These are phyloP conservation scores for Podila horticola DNA, from an alignment of 192 early-diverging fungal genomes.

Conservation along the genomic window DNA sequence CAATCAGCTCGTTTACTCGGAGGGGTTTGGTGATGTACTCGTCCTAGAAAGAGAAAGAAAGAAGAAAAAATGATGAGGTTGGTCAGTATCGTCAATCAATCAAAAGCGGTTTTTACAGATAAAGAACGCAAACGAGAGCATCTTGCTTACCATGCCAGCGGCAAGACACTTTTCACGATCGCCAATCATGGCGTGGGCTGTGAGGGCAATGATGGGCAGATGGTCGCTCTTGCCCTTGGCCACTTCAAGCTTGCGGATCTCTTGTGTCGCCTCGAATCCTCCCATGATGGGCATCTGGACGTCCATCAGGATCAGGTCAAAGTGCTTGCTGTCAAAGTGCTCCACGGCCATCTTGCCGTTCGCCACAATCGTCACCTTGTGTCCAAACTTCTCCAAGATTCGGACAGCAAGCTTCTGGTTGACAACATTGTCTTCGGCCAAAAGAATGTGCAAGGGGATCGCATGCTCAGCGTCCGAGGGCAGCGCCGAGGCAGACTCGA, in stretches of 20 bases:
- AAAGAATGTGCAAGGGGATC: conserved; percentile 76
- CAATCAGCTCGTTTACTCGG: conserved; percentile 70
- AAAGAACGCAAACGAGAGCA: background rate
- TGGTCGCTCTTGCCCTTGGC: conserved; percentile 51
- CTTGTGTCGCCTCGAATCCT: conserved; percentile 86
- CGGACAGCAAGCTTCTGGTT: conserved; percentile 86
- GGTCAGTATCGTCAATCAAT: background rate
- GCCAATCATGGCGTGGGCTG: conserved; percentile 91
- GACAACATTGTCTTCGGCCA: conserved; percentile 89
- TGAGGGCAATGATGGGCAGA: conserved; percentile 86
- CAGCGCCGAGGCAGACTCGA: conserved; percentile 72
- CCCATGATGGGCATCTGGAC: conserved; percentile 94
- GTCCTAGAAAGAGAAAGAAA: conserved; percentile 36
- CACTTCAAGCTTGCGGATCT: conserved; percentile 78
- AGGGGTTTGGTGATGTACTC: conserved; percentile 75
- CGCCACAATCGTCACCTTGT: conserved; percentile 79
- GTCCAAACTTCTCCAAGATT: conserved; percentile 79
- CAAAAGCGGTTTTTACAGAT: background rate
- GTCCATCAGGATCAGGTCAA: conserved; percentile 86
- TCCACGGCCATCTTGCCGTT: conserved; percentile 87
- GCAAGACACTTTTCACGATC: conserved; percentile 88
- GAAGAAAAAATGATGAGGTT: background rate
- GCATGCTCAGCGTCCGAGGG: conserved; percentile 70
- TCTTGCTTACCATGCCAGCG: conserved; percentile 76
- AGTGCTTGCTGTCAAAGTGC: conserved; percentile 65